Conservation (phyloP, 2,329 filamentous ascomycete genomes). For the Apiospora kogelbergensis region DNA sequence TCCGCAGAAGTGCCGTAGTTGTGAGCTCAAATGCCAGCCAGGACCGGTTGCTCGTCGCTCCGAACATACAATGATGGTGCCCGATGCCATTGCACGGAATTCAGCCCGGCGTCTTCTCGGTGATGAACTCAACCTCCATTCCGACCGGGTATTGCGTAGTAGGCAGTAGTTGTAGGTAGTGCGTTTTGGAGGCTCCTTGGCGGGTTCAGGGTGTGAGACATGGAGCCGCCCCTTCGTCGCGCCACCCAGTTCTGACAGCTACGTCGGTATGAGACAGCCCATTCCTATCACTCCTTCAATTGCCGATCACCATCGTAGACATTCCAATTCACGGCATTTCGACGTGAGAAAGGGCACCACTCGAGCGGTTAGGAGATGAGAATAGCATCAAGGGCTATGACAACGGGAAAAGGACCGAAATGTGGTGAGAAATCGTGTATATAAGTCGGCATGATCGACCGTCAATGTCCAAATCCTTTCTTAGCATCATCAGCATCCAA, state of each 20-base stretch:
- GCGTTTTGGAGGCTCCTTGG: not conserved
- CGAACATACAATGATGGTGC: not conserved
- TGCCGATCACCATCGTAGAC: conserved; percentile 10
- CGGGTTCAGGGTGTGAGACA: not conserved
- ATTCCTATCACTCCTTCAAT: conserved; percentile 7
- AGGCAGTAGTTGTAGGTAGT: not conserved
- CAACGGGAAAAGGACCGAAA: not conserved
- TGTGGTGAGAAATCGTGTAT: not conserved
- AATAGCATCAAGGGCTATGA: not conserved
- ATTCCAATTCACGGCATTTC: conserved; percentile 1
- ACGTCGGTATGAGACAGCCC: not conserved
- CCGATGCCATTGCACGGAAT: not conserved
- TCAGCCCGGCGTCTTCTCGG: not conserved
- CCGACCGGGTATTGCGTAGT: conserved; percentile 13
- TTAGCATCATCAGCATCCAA: conserved; percentile 5
- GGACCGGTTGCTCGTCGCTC: not conserved
- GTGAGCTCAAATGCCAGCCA: not conserved
- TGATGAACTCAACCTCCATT: not conserved
- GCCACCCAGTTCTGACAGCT: not conserved
- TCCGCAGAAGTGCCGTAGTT: not conserved
- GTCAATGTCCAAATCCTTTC: not conserved
- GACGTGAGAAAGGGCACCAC: not conserved
- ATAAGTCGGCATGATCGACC: not conserved
- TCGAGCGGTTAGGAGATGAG: not conserved
- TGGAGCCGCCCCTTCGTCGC: not conserved